Evolutionary conservation across 2,329 filamentous ascomycete species (phyloP).

Genomic region (Pseudogymnoascus sp.): DNA sequence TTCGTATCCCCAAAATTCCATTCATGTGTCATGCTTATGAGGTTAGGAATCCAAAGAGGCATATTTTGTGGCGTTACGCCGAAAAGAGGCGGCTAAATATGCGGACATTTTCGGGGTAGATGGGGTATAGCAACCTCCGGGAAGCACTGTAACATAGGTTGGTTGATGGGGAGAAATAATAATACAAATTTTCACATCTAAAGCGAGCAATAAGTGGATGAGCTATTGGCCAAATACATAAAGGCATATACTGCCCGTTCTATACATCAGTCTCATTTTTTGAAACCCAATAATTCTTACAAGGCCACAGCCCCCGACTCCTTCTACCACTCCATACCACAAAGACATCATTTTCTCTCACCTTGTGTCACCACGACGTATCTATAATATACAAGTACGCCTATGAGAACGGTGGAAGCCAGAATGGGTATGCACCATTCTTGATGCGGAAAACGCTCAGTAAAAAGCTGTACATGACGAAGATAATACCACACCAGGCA

Average conservation of each 20-base stretch:
- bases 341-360: not conserved
- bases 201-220: not conserved
- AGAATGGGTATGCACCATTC: conserved; percentile 92
- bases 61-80: conserved; percentile 72
- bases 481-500: conserved; percentile 66
- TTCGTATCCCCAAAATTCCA: conserved; percentile 35
- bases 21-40: conserved; percentile 10
- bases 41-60: conserved; percentile 71
- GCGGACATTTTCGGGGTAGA: not conserved
- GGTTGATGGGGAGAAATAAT: not conserved
- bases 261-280: conserved; percentile 3
- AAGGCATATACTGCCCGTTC: conserved; percentile 2
- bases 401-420: conserved; percentile 70
- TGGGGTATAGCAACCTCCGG: not conserved
- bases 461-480: conserved; percentile 86
- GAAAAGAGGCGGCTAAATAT: conserved; percentile 45
- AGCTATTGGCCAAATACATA: not conserved
- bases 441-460: conserved; percentile 90
- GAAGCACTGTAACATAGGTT: not conserved
- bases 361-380: not conserved
- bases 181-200: not conserved
- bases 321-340: not conserved
- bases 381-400: not conserved
- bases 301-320: not conserved
- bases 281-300: conserved; percentile 6